Base-by-base conservation (phyloP, 768 basidiomycete genomes). In the Pisolithus tinctorius region DNA sequence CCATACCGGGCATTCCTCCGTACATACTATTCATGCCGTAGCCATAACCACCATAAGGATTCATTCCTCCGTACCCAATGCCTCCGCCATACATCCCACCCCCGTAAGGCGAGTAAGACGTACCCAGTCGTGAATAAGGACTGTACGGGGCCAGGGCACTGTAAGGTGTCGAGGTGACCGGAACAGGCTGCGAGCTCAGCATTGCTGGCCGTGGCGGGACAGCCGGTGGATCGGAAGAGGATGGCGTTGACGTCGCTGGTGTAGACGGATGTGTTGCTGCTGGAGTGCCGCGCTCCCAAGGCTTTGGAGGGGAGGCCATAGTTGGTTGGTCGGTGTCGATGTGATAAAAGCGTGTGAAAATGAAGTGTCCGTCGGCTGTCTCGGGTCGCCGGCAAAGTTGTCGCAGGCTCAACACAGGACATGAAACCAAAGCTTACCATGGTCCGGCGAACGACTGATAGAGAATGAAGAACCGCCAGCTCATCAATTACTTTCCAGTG, bases 281-380 rank as follows among this genome's bases (percentile, higher is more conserved):
- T 31, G 61, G 47, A 4, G 69, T 11, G 70, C 36, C 27, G 71
- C 82, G 79, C 67, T 93, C 91, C 91, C 90, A 93, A 58, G 90
- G 91, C 66, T 92, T 93, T 64, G 89, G 90, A 45, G 90, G 90
- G 20, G 89, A 88, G 36, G 78, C 81, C 88, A 91, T 90, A 39
- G 65, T 58, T 7, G 68, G 34, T 10, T 31, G 30, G 30, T 31
- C 30, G 10, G 9, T 31, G 30, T 31, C 30, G 10, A 9, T 31
- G 30, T 10, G 46, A n/a, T 4, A 41, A 42, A 50, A 25, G 25
- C 37, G 23, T 54, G 63, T 63, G 63, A 34, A 56, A 64, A 62
- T 38, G 27, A 43, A 36, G 26, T 34, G 30, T 1, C 31, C 20
- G 20, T 17, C 16, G 39, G 2, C 39, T 9, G 8, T 13, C 6